Conservation (phyloP, 2,329 filamentous ascomycete genomes). For the Coniella vitis region DNA sequence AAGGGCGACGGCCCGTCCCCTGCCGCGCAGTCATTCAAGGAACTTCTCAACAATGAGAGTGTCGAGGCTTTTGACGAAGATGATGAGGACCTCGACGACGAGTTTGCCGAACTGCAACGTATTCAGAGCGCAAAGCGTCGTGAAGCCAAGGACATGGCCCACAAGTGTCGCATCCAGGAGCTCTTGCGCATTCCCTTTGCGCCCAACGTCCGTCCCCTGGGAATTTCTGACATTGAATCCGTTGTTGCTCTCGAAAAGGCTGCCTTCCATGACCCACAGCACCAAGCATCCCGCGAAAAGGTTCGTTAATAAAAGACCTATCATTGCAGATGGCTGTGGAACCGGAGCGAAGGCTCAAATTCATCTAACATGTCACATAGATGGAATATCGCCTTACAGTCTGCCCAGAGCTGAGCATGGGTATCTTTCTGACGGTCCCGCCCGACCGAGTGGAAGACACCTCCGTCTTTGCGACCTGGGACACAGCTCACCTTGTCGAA, state of each 20-base stretch:
- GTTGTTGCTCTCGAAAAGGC: constrained; percentile 49
- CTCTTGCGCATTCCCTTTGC: constrained; percentile 52
- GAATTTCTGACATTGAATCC: constrained; percentile 56
- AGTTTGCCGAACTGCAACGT: constrained; percentile 29
- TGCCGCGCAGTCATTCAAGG: constrained; percentile 3
- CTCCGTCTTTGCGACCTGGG: constrained; percentile 43
- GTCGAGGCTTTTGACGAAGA: constrained; percentile 22
- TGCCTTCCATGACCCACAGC: constrained; percentile 42
- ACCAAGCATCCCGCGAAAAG: constrained; percentile 48
- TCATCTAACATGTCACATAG: constrained; percentile 34
- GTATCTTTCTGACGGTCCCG: constrained; percentile 65
- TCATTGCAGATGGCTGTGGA: background rate
- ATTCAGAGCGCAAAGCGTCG: constrained; percentile 34
- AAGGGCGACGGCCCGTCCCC: background rate
- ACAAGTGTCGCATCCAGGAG: constrained; percentile 33
- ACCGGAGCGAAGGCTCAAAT: background rate
- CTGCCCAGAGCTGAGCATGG: constrained; percentile 71
- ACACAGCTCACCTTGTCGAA: constrained; percentile 51
- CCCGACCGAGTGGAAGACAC: constrained; percentile 39
- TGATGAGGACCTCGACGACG: constrained; percentile 25
- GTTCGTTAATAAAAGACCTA: constrained; percentile 27
- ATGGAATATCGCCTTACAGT: constrained; percentile 68
- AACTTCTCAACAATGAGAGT: constrained; percentile 10
- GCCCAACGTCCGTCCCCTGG: constrained; percentile 69
- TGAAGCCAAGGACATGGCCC: constrained; percentile 25